phyloP scores from a whole-genome alignment of 805 yeast genomes.

The Lipomyces sp. region DNA sequence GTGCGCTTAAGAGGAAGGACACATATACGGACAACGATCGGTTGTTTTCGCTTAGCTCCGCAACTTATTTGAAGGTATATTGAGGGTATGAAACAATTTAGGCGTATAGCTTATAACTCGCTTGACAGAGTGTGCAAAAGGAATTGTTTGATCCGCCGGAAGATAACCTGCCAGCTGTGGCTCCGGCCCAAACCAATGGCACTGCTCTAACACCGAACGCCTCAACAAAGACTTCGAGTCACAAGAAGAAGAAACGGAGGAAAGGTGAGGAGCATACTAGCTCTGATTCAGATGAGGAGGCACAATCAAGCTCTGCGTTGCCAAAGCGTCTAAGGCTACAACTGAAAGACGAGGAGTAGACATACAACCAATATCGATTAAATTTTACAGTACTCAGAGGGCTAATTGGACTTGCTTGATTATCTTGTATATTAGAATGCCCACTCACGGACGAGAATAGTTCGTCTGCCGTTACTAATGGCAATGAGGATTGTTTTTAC shows the following conservation, averaged over 20 bases:
- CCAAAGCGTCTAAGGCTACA: slow-evolving; percentile 32
- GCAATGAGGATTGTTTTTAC: too few species aligned
- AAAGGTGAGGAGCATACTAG: slow-evolving; percentile 33
- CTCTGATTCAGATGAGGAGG: slow-evolving; percentile 22
- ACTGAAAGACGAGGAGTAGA: slow-evolving; percentile 28
- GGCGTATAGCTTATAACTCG: background rate
- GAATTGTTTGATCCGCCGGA: slow-evolving; percentile 25
- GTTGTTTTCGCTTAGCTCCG: slow-evolving; percentile 39
- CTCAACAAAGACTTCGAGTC: slow-evolving; percentile 4
- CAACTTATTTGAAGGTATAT: slow-evolving; percentile 31
- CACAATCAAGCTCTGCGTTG: slow-evolving; percentile 10
- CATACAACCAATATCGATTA: background rate
- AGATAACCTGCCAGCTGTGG: background rate
- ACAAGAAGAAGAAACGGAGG: slow-evolving; percentile 33
- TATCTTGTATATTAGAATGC: too few species aligned
- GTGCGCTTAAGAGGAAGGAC: slow-evolving; percentile 18
- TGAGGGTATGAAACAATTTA: background rate
- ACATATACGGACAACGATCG: slow-evolving; percentile 33
- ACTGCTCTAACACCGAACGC: slow-evolving; percentile 1
- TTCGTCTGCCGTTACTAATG: too few species aligned
- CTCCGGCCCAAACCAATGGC: background rate
- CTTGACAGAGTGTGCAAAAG: slow-evolving; percentile 27
- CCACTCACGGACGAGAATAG: too few species aligned
- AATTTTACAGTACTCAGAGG: background rate
- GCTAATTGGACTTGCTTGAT: background rate